A percentile compares a stretch with the other conserved stretches of the same genome.
These are phyloP conservation scores for Trichosporon ovoides DNA, from an alignment of 1,284 basidiomycete genomes.

Conservation along the genomic window DNA sequence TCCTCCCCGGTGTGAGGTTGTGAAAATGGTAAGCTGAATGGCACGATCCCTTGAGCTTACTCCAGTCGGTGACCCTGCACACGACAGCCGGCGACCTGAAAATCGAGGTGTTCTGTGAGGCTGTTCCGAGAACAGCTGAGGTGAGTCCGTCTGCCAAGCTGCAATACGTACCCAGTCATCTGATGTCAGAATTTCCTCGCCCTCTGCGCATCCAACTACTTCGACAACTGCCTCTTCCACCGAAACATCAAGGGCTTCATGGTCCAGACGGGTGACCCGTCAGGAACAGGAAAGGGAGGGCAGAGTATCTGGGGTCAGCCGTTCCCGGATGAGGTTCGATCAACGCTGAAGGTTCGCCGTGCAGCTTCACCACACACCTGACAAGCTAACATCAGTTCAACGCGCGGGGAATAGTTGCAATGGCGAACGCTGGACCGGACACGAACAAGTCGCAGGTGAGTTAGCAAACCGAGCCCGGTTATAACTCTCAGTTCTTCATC, in stretches of 20 bases:
- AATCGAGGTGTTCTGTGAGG: slow-evolving; percentile 96
- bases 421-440: slow-evolving; percentile 91
- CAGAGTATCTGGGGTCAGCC: slow-evolving; percentile 61
- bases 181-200: slow-evolving; percentile 80
- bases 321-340: slow-evolving; percentile 82
- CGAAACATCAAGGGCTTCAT: slow-evolving; percentile 92
- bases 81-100: slow-evolving; percentile 93
- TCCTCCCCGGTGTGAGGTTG: not conserved
- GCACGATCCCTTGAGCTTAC: not conserved
- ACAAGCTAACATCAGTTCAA: slow-evolving; percentile 67
- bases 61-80: slow-evolving; percentile 84
- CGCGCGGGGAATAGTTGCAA: slow-evolving; percentile 84
- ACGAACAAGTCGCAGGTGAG: slow-evolving; percentile 72
- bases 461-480: not conserved
- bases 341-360: slow-evolving; percentile 73
- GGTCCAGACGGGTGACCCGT: slow-evolving; percentile 81
- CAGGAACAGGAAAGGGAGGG: slow-evolving; percentile 57
- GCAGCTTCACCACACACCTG: not conserved
- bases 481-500: slow-evolving; percentile 70
- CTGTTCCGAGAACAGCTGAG: slow-evolving; percentile 88
- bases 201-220: slow-evolving; percentile 82
- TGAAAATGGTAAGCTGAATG: not conserved
- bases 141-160: slow-evolving; percentile 54
- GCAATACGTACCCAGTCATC: not conserved
- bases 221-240: slow-evolving; percentile 83